Evolutionary conservation across 2,329 filamentous ascomycete species (phyloP).

Genomic region (Curvularia eragrostidis): DNA sequence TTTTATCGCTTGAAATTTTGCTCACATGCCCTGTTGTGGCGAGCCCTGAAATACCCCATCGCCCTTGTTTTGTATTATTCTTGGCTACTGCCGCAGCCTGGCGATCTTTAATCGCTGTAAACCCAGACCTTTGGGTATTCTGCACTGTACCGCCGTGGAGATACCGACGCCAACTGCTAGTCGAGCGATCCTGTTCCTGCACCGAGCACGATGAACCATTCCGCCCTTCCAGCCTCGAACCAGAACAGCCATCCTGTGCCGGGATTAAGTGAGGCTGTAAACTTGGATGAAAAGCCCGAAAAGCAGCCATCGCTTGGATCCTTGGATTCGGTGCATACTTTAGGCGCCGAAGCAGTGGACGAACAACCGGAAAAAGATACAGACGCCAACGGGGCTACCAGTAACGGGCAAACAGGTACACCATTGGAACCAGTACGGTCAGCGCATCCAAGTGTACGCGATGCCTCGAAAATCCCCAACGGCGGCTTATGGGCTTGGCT

Average conservation of each 20-base stretch:
- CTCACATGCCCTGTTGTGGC: not conserved
- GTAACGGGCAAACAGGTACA: constrained; percentile 3
- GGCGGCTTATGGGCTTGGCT: constrained; percentile 57
- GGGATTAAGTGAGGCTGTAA: constrained; percentile 2
- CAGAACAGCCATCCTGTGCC: not conserved
- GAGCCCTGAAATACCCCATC: not conserved
- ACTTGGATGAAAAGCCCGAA: constrained; percentile 28
- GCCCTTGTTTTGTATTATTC: not conserved
- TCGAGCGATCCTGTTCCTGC: too few relatives aligned
- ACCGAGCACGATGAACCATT: not conserved
- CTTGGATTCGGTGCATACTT: constrained; percentile 20
- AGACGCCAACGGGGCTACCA: constrained; percentile 22
- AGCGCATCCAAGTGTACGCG: constrained; percentile 47
- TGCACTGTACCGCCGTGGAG: not conserved
- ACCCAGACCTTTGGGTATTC: not conserved
- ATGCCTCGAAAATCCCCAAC: constrained; percentile 54
- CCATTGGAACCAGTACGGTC: constrained; percentile 32
- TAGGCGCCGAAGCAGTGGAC: constrained; percentile 11
- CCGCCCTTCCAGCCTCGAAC: too few relatives aligned
- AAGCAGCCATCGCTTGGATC: constrained; percentile 21
- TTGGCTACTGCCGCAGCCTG: not conserved
- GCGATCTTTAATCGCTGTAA: not conserved
- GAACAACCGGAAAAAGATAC: constrained; percentile 19
- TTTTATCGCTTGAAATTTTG: not conserved
- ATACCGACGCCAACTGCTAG: too few relatives aligned